Conservation (phyloP, 495 filamentous ascomycete genomes). For the Neurospora africana region DNA sequence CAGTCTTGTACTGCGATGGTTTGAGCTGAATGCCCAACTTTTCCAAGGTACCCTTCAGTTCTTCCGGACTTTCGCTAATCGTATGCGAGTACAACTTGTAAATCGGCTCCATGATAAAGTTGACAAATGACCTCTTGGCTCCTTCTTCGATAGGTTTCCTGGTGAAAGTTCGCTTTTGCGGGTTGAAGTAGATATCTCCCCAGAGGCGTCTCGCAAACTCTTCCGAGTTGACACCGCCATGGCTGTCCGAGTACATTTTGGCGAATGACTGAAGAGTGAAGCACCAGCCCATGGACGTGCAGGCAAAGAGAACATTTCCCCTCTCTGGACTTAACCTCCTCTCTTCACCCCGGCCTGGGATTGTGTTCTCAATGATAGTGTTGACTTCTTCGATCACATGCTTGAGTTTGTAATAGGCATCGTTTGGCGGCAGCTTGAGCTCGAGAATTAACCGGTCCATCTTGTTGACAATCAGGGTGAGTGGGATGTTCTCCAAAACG, state of each 20-base stretch:
- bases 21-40: constrained; percentile 78
- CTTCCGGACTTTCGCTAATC: constrained; percentile 80
- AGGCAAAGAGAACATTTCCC: constrained; percentile 92
- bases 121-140: constrained; percentile 79
- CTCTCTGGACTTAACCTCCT: constrained; percentile 87
- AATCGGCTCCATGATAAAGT: constrained; percentile 91
- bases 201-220: constrained; percentile 79
- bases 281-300: constrained; percentile 89
- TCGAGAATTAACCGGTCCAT: constrained; percentile 93
- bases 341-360: constrained; percentile 73
- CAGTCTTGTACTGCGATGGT: constrained; percentile 79
- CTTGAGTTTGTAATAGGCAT: constrained; percentile 97
- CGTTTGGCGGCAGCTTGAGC: constrained; percentile 84
- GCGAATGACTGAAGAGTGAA: constrained; percentile 90
- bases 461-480: constrained; percentile 91
- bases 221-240: constrained; percentile 62
- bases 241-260: constrained; percentile 89
- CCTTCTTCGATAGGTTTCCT: constrained; percentile 73
- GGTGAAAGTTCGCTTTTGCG: constrained; percentile 77
- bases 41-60: constrained; percentile 69
- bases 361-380: constrained; percentile 77
- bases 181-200: constrained; percentile 97
- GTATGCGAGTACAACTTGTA: constrained; percentile 98
- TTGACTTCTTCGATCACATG: constrained; percentile 98
- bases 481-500: constrained; percentile 76